These are phyloP conservation scores for Ceratocystis harringtonii DNA, from an alignment of 2,329 filamentous ascomycete genomes.

Conservation along the genomic window DNA sequence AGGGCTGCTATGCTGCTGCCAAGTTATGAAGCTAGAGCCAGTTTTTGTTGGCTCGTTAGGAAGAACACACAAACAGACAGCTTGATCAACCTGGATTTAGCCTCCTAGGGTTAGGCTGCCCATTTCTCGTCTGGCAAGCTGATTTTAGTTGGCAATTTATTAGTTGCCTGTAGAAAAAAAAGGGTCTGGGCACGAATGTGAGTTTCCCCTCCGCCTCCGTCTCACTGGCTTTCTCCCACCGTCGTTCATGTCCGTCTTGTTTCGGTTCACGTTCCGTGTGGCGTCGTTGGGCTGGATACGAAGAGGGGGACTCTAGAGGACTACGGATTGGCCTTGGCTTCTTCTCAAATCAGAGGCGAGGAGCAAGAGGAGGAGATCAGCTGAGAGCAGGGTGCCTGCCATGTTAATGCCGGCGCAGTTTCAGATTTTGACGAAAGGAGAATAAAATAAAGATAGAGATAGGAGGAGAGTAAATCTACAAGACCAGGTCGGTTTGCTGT, in stretches of 20 bases:
- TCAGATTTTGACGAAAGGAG: neutral
- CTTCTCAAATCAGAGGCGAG: too few species aligned
- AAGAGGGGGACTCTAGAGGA: neutral
- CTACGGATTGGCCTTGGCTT: neutral
- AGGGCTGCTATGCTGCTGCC: neutral
- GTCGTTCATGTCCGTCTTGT: neutral
- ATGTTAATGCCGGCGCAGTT: neutral
- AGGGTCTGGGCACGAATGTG: neutral
- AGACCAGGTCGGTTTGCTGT: neutral
- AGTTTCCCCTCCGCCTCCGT: neutral
- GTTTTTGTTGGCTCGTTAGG: neutral
- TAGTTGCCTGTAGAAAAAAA: neutral
- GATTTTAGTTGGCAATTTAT: neutral
- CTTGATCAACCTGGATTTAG: too few species aligned
- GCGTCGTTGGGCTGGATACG: neutral
- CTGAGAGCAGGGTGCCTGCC: neutral
- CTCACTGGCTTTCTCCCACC: neutral
- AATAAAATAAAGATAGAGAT: neutral
- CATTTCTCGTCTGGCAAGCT: neutral
- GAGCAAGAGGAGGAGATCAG: neutral
- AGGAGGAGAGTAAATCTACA: neutral
- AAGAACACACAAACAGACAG: neutral
- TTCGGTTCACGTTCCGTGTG: conserved; percentile 1
- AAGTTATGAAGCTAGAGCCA: neutral
- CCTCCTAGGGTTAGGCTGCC: neutral